These are phyloP conservation scores for Exophiala viscosa DNA, from an alignment of 2,329 filamentous ascomycete genomes.

Conservation along the genomic window DNA sequence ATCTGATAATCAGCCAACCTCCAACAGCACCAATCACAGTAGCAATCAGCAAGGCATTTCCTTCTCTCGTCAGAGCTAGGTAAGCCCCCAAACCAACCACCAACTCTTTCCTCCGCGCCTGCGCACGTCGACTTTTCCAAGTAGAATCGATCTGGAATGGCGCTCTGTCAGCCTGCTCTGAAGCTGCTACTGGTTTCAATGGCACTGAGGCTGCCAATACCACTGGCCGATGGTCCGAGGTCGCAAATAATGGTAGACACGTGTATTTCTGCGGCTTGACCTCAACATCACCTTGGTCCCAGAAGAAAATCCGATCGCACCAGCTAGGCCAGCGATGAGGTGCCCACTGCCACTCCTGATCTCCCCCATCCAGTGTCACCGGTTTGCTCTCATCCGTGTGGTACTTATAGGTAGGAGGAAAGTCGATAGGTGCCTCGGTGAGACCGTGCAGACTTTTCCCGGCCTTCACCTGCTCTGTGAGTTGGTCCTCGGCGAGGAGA, in stretches of 20 bases:
- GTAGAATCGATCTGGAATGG: conserved; percentile 57
- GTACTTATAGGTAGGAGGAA: conserved; percentile 95
- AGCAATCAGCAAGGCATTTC: conserved; percentile 41
- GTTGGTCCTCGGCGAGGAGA: conserved; percentile 73
- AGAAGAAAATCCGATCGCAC: conserved; percentile 85
- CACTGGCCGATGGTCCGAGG: conserved; percentile 84
- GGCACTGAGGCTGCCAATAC: conserved; percentile 67
- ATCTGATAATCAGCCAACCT: conserved; percentile 41
- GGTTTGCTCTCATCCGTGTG: conserved; percentile 38
- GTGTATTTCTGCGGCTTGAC: conserved; percentile 64
- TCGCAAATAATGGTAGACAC: conserved; percentile 72
- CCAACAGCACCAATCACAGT: conserved; percentile 35
- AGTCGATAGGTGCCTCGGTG: conserved; percentile 67
- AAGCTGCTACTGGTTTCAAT: conserved; percentile 41
- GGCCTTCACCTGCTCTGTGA: conserved; percentile 65
- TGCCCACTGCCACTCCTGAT: conserved; percentile 66
- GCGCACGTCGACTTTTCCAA: conserved; percentile 53
- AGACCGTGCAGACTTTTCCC: conserved; percentile 75
- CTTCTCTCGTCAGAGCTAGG: conserved; percentile 48
- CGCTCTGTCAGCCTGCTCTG: conserved; percentile 31
- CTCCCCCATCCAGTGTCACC: conserved; percentile 34
- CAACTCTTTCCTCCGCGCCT: conserved; percentile 57
- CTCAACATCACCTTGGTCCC: conserved; percentile 53
- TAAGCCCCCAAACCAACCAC: conserved; percentile 57
- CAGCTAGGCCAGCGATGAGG: conserved; percentile 82